These are phyloP conservation scores for Lycium barbarum DNA, from an alignment of 257 asterid species.

Conservation along the genomic window DNA sequence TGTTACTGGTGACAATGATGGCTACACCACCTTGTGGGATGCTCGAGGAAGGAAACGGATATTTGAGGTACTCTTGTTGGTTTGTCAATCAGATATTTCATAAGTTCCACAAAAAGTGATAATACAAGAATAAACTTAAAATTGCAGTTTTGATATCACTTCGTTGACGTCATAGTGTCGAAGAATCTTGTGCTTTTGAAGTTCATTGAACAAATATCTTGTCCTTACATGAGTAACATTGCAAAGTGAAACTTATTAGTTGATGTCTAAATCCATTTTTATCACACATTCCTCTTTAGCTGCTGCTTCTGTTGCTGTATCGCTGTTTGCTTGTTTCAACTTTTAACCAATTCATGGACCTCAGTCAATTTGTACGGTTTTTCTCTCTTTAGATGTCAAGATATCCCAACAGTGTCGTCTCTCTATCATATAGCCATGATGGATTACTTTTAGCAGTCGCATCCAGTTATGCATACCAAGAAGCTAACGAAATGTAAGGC, in stretches of 20 bases:
- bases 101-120: constrained; percentile 16
- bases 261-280: neutral
- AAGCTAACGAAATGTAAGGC: constrained; percentile 72
- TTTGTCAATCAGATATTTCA: constrained; percentile 24
- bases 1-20: constrained; percentile 82
- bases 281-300: neutral
- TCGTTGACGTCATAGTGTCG: neutral
- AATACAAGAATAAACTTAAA: neutral
- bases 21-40: constrained; percentile 79
- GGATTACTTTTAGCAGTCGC: constrained; percentile 83
- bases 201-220: neutral
- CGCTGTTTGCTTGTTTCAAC: constrained; percentile 9
- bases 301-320: constrained; percentile 10
- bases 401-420: constrained; percentile 64
- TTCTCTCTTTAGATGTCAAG: constrained; percentile 59
- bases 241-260: neutral
- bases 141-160: constrained; percentile 9
- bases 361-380: constrained; percentile 9
- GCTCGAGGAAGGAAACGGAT: constrained; percentile 67
- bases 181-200: neutral
- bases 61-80: constrained; percentile 56
- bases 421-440: constrained; percentile 73
- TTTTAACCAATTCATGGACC: constrained; percentile 29
- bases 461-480: constrained; percentile 78
- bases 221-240: neutral